Percentiles rank a stretch among this genome's conserved stretches.
phyloP scores from a whole-genome alignment of 2,329 filamentous ascomycete genomes.

The Colletotrichum musicola region DNA sequence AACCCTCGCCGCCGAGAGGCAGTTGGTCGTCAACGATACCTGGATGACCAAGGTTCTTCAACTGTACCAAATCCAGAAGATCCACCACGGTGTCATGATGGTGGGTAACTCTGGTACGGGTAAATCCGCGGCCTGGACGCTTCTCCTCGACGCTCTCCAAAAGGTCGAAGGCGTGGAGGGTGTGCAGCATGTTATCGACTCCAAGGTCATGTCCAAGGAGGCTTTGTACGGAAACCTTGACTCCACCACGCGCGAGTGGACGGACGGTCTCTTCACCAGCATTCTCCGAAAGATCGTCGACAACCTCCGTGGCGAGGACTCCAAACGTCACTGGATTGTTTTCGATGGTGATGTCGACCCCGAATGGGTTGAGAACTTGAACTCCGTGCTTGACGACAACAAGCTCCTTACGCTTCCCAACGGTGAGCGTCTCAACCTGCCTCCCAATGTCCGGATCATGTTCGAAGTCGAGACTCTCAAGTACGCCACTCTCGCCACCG shows the following conservation, averaged over 20 bases:
- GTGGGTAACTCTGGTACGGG: conserved; percentile 97
- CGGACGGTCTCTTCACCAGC: conserved; percentile 96
- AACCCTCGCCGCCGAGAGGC: conserved; percentile 84
- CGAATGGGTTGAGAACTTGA: conserved; percentile 99
- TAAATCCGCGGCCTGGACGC: conserved; percentile 95
- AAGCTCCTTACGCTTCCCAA: conserved; percentile 97
- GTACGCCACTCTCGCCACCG: conserved; percentile 97
- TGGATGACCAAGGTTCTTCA: conserved; percentile 99
- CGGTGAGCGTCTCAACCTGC: conserved; percentile 95
- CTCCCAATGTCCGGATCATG: conserved; percentile 97
- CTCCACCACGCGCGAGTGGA: conserved; percentile 98
- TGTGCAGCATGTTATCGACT: conserved; percentile 97
- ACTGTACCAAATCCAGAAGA: conserved; percentile 96
- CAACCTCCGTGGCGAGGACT: conserved; percentile 96
- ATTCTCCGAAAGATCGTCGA: conserved; percentile 98
- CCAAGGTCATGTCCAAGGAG: conserved; percentile 99
- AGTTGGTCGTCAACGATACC: conserved; percentile 89
- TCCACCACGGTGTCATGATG: conserved; percentile 99
- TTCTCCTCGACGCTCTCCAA: conserved; percentile 90
- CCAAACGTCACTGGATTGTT: conserved; percentile 98
- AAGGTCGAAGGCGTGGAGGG: conserved; percentile 92
- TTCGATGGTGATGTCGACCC: conserved; percentile 99
- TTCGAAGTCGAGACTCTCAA: conserved; percentile 99
- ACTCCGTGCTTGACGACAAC: conserved; percentile 99
- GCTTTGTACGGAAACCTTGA: conserved; percentile 95